Evolutionary conservation across 202 grass and related monocot genomes (phyloP).

Genomic region (Eragrostis tef): DNA sequence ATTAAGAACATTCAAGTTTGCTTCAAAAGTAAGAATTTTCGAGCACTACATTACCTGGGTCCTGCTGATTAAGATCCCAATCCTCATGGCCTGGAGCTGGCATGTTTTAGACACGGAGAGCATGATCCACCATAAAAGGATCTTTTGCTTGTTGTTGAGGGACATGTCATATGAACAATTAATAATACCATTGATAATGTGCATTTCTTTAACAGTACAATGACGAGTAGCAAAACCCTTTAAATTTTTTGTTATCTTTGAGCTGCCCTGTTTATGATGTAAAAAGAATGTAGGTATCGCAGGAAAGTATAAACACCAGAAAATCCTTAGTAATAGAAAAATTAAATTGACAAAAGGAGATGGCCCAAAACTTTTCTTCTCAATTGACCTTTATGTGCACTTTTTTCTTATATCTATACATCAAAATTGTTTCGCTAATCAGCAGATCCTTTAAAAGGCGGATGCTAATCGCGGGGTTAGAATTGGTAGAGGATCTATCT

Average conservation of each 20-base stretch:
- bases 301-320: background rate
- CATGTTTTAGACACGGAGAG: background rate
- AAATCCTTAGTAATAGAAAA: background rate
- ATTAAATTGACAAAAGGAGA: background rate
- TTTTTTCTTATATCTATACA: constrained; percentile 7
- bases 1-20: too few relatives aligned
- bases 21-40: background rate
- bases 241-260: background rate
- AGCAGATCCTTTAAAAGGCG: constrained; percentile 44
- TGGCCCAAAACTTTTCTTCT: background rate
- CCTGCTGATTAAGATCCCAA: background rate
- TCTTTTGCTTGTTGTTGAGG: background rate
- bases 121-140: background rate
- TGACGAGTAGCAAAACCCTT: background rate
- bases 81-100: constrained; percentile 5
- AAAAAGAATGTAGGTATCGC: background rate
- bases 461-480: constrained; percentile 8
- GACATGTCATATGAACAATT: background rate
- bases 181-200: background rate
- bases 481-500: constrained; percentile 32
- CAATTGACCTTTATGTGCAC: constrained; percentile 7
- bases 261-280: background rate
- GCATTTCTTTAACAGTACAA: background rate
- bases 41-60: background rate
- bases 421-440: constrained; percentile 13